Evolutionary conservation across 495 filamentous ascomycete genomes (phyloP).

Genomic region (Hyaloscypha variabilis): DNA sequence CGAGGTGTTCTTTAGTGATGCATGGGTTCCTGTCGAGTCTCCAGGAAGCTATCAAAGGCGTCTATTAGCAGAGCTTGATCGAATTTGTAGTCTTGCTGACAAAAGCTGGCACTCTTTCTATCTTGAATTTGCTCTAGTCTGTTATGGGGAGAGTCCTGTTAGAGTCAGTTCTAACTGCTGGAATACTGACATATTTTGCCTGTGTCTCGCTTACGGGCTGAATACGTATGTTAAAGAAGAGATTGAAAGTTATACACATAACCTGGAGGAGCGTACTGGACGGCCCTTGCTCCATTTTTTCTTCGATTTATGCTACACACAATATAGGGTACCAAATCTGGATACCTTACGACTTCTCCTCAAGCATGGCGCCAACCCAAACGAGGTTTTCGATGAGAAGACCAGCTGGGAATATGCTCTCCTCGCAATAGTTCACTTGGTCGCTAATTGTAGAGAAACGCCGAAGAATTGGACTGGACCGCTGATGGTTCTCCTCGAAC

Average conservation of each 20-base stretch:
- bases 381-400: conserved; percentile 13
- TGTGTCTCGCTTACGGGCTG: conserved; percentile 9
- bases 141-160: conserved; percentile 6
- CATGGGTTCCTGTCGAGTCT: conserved; percentile 1
- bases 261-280: conserved; percentile 8
- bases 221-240: conserved; percentile 17
- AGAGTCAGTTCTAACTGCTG: conserved; percentile 8
- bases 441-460: conserved; percentile 1
- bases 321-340: conserved; percentile 10
- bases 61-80: conserved; percentile 14
- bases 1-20: background rate
- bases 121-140: conserved; percentile 11
- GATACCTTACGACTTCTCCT: conserved; percentile 7
- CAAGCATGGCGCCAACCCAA: conserved; percentile 11
- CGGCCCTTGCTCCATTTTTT: conserved; percentile 10
- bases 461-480: conserved; percentile 8
- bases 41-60: conserved; percentile 9
- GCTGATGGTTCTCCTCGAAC: conserved; percentile 8
- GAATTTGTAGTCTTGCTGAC: conserved; percentile 2
- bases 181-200: conserved; percentile 16
- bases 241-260: conserved; percentile 8
- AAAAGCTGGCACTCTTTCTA: conserved; percentile 18
- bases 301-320: conserved; percentile 9
- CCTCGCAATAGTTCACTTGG: conserved; percentile 1
- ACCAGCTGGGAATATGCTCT: conserved; percentile 17